A percentile compares a stretch with the other conserved stretches of the same genome.
phyloP scores from a whole-genome alignment of 495 filamentous ascomycete species.

The Letharia columbiana region DNA sequence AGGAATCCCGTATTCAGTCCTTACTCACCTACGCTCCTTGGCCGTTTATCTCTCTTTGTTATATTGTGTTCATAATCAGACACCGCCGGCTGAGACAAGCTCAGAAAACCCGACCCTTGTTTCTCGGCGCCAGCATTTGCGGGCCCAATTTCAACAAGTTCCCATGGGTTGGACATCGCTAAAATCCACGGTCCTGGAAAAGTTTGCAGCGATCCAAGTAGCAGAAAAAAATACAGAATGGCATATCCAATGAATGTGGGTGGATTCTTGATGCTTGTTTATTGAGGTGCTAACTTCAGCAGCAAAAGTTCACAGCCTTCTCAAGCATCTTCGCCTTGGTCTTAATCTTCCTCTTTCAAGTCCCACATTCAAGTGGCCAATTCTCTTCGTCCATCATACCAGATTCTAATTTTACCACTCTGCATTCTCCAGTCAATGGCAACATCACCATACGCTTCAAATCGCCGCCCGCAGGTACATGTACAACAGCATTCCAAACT shows the following conservation, averaged over 20 bases:
- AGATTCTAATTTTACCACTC: slow-evolving; percentile 31
- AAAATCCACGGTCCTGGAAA: neutral
- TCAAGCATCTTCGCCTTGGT: slow-evolving; percentile 4
- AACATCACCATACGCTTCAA: slow-evolving; percentile 56
- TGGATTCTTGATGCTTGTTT: neutral
- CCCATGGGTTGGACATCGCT: slow-evolving; percentile 11
- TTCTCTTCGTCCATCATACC: slow-evolving; percentile 14
- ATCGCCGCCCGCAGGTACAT: slow-evolving; percentile 43
- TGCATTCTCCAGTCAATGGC: slow-evolving; percentile 47
- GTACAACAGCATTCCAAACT: slow-evolving; percentile 45
- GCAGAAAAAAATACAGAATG: neutral
- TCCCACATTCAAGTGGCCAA: slow-evolving; percentile 11
- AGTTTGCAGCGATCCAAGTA: neutral
- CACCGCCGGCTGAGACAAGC: neutral
- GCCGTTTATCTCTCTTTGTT: neutral
- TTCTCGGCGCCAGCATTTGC: slow-evolving; percentile 8
- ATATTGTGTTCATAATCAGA: neutral
- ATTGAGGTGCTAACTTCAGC: neutral
- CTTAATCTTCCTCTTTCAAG: slow-evolving; percentile 6
- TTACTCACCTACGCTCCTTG: slow-evolving; percentile 2
- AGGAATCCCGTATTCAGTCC: slow-evolving; percentile 1
- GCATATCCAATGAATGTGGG: neutral
- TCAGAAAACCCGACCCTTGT: neutral
- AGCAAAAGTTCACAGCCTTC: neutral
- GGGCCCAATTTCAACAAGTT: slow-evolving; percentile 7